These are phyloP conservation scores for Przewalskia tangutica DNA, from an alignment of 257 asterid species.

Conservation along the genomic window DNA sequence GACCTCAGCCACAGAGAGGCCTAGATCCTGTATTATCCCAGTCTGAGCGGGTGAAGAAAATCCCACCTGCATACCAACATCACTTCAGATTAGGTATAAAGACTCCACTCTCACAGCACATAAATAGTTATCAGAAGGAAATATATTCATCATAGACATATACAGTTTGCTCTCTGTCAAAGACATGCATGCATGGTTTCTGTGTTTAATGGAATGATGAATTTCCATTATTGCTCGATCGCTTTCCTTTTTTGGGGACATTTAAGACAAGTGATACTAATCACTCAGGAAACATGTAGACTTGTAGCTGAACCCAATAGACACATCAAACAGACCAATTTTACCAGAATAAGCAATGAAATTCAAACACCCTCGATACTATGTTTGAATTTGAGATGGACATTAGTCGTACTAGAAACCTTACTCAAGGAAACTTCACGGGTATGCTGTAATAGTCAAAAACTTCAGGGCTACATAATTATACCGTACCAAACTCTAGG, in stretches of 20 bases:
- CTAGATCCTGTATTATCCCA: slow-evolving; percentile 63
- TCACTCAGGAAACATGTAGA: no score
- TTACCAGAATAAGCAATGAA: background rate
- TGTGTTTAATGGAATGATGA: no score
- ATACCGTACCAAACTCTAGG: background rate
- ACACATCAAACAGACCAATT: background rate
- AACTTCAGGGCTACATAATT: background rate
- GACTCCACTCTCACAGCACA: background rate
- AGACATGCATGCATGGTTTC: no score
- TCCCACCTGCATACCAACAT: slow-evolving; percentile 44
- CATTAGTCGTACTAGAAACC: background rate
- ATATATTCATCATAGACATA: background rate
- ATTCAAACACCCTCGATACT: no score
- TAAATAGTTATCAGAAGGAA: background rate
- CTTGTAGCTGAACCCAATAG: no score
- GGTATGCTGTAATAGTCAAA: background rate
- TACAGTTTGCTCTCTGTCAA: no score
- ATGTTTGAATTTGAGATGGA: background rate
- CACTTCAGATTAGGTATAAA: background rate
- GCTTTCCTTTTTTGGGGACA: no score
- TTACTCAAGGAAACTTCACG: background rate
- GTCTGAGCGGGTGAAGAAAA: slow-evolving; percentile 80
- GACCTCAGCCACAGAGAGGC: slow-evolving; percentile 61
- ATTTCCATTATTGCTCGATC: no score
- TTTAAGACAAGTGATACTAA: no score